Evolutionary conservation across 148 eudicot species (phyloP).

Genomic region (Rhododendron griersonianum): DNA sequence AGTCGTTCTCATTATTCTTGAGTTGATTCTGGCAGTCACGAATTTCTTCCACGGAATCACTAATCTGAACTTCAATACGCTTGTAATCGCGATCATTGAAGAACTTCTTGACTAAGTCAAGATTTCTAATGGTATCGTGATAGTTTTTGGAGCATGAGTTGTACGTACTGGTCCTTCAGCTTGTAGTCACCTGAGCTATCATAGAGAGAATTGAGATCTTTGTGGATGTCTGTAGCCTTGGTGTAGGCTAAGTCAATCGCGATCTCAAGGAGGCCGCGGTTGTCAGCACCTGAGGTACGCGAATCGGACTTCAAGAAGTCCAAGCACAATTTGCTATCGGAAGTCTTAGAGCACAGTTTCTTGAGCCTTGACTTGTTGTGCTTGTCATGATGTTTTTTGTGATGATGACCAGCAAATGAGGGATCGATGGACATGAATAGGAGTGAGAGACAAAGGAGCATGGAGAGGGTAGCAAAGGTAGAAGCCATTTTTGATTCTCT

Average conservation of each 20-base stretch:
- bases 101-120: background rate
- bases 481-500: background rate
- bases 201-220: background rate
- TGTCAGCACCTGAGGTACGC: background rate
- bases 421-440: conserved; percentile 1
- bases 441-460: background rate
- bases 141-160: conserved; percentile 11
- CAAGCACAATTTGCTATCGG: background rate
- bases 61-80: background rate
- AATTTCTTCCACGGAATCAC: background rate
- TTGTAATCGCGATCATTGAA: background rate
- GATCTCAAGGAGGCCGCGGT: background rate
- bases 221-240: conserved; percentile 1
- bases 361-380: background rate
- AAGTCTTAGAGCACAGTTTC: conserved; percentile 8
- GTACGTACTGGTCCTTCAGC: background rate
- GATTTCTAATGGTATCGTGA: background rate
- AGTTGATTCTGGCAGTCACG: conserved; percentile 6
- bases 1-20: background rate
- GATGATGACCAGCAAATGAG: conserved; percentile 1
- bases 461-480: background rate
- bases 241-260: conserved; percentile 9
- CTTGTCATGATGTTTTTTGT: background rate
- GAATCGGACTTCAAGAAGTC: background rate
- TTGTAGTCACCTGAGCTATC: background rate